These are phyloP conservation scores for Aspergillus tanneri DNA, from an alignment of 2,329 filamentous ascomycete species.

Conservation along the genomic window DNA sequence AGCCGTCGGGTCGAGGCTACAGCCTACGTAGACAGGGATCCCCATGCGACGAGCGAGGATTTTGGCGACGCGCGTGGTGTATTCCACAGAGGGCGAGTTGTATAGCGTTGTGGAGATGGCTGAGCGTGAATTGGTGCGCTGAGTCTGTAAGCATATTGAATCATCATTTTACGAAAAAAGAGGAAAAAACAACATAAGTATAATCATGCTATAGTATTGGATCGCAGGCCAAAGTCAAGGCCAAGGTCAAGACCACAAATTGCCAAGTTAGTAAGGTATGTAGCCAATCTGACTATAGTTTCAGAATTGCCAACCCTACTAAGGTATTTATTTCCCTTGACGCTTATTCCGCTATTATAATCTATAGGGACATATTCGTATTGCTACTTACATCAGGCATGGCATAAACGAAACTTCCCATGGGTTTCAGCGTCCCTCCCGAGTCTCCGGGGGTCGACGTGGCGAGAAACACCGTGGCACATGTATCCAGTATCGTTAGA, in stretches of 20 bases:
- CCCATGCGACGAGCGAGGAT: slow-evolving; percentile 71
- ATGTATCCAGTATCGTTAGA: slow-evolving; percentile 54
- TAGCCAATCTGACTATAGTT: too few relatives aligned
- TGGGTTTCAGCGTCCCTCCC: slow-evolving; percentile 45
- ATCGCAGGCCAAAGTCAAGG: too few relatives aligned
- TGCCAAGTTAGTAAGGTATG: too few relatives aligned
- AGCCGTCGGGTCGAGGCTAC: slow-evolving; percentile 74
- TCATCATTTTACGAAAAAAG: neutral
- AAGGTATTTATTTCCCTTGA: too few relatives aligned
- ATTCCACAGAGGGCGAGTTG: slow-evolving; percentile 73
- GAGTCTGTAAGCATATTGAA: slow-evolving; percentile 13
- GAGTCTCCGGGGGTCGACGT: slow-evolving; percentile 51
- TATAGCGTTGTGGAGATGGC: slow-evolving; percentile 77
- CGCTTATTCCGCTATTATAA: too few relatives aligned
- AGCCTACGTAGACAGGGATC: slow-evolving; percentile 84
- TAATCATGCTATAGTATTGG: too few relatives aligned
- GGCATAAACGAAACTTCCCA: slow-evolving; percentile 92
- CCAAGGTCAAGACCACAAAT: too few relatives aligned
- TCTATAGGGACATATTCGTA: too few relatives aligned
- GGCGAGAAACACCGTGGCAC: slow-evolving; percentile 57
- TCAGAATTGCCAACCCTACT: too few relatives aligned
- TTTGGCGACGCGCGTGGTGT: slow-evolving; percentile 80
- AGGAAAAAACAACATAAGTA: neutral
- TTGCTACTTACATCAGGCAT: slow-evolving; percentile 83
- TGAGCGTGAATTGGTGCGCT: slow-evolving; percentile 48